A percentile compares a stretch with the other conserved stretches of the same genome.
These are phyloP conservation scores for Ophiostoma populinum DNA, from an alignment of 2,329 filamentous ascomycete genomes.

Conservation along the genomic window DNA sequence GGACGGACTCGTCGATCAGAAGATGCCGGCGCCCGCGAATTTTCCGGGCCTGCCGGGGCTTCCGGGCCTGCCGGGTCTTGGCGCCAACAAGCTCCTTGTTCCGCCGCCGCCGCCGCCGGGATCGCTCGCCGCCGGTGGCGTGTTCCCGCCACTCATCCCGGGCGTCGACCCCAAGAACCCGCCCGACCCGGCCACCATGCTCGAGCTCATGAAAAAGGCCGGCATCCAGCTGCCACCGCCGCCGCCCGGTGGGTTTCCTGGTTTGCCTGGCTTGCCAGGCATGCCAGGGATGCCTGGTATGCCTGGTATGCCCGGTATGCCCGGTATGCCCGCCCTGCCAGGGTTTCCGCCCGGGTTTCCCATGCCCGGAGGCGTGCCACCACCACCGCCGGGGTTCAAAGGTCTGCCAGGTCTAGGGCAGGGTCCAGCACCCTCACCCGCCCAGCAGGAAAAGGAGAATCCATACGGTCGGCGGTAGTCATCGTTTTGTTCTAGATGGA, in stretches of 20 bases:
- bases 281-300: not conserved
- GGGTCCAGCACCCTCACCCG: slow-evolving; percentile 18
- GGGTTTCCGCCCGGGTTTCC: not conserved
- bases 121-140: slow-evolving; percentile 20
- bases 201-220: slow-evolving; percentile 48
- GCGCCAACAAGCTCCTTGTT: slow-evolving; percentile 19
- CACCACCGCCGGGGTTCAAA: slow-evolving; percentile 18
- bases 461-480: not conserved
- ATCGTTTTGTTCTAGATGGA: not conserved
- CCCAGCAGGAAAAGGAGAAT: slow-evolving; percentile 24
- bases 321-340: not conserved
- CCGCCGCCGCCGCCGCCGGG: slow-evolving; percentile 33
- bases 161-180: slow-evolving; percentile 42
- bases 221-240: slow-evolving; percentile 43
- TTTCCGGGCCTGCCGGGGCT: slow-evolving; percentile 46
- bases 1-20: slow-evolving; percentile 83
- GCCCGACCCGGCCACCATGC: slow-evolving; percentile 40
- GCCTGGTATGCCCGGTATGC: not conserved
- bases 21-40: too few species aligned
- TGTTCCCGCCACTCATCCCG: slow-evolving; percentile 24
- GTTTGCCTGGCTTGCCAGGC: not conserved
- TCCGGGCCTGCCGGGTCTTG: slow-evolving; percentile 29
- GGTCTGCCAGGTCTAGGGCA: slow-evolving; percentile 17
- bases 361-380: slow-evolving; percentile 19
- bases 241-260: slow-evolving; percentile 10